Evolutionary conservation across 805 yeast genomes (phyloP).

Genomic region (Yamadazyma laniorum): DNA sequence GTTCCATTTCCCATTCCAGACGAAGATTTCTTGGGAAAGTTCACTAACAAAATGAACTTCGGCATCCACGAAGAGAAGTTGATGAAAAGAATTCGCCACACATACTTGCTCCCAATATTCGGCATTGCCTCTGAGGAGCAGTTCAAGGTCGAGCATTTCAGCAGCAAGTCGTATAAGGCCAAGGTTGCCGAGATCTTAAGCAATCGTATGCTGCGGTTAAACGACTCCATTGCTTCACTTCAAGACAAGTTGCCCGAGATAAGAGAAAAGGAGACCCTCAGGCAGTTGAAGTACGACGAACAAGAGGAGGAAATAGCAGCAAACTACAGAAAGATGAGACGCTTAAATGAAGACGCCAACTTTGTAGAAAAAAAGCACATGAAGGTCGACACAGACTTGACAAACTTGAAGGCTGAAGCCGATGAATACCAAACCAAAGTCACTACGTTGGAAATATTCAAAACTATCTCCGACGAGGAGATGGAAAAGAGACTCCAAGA

Average conservation of each 20-base stretch:
- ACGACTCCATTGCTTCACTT: slow-evolving; percentile 14
- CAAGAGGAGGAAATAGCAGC: slow-evolving; percentile 34
- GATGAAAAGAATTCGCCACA: slow-evolving; percentile 18
- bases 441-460: slow-evolving; percentile 11
- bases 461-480: slow-evolving; percentile 6
- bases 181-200: slow-evolving; percentile 28
- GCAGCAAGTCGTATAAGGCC: slow-evolving; percentile 27
- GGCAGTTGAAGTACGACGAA: slow-evolving; percentile 32
- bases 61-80: slow-evolving; percentile 25
- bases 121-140: slow-evolving; percentile 5
- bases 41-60: slow-evolving; percentile 19
- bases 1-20: slow-evolving; percentile 14
- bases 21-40: slow-evolving; percentile 18
- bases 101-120: slow-evolving; percentile 13
- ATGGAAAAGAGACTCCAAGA: slow-evolving; percentile 11
- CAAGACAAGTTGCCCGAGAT: slow-evolving; percentile 19
- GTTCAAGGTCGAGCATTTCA: slow-evolving; percentile 16
- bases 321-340: slow-evolving; percentile 29
- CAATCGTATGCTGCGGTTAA: slow-evolving; percentile 21
- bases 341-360: slow-evolving; percentile 35
- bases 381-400: slow-evolving; percentile 30
- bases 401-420: slow-evolving; percentile 18
- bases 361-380: slow-evolving; percentile 31
- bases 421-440: slow-evolving; percentile 16
- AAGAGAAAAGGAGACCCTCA: slow-evolving; percentile 25